Conservation (phyloP, 768 basidiomycete genomes). For the Russula sp. region DNA sequence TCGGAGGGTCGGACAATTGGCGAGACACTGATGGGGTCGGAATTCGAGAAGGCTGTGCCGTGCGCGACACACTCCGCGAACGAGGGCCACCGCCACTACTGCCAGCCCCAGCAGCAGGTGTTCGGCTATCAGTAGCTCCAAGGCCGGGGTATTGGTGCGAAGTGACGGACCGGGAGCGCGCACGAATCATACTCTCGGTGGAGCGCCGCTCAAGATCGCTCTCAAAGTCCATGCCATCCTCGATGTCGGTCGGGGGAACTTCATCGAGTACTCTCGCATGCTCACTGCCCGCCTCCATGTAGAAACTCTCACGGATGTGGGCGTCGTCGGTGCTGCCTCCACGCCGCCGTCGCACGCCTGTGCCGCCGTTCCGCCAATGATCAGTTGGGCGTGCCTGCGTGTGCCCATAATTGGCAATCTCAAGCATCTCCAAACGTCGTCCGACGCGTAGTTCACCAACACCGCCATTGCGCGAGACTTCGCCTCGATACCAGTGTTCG, state of each 20-base stretch:
- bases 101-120: background rate
- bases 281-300: slow-evolving; percentile 54
- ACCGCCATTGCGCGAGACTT: slow-evolving; percentile 82
- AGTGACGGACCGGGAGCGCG: background rate
- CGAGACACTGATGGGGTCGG: slow-evolving; percentile 31
- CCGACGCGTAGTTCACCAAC: slow-evolving; percentile 78
- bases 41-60: slow-evolving; percentile 19
- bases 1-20: slow-evolving; percentile 41
- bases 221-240: slow-evolving; percentile 40
- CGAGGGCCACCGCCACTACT: slow-evolving; percentile 10
- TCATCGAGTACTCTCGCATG: slow-evolving; percentile 66
- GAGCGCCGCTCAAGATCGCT: slow-evolving; percentile 14
- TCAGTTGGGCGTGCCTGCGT: slow-evolving; percentile 27
- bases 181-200: slow-evolving; percentile 2
- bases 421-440: slow-evolving; percentile 74
- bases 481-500: slow-evolving; percentile 88
- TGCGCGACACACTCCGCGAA: slow-evolving; percentile 18
- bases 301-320: slow-evolving; percentile 54
- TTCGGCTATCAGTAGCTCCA: slow-evolving; percentile 12
- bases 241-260: slow-evolving; percentile 66
- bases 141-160: slow-evolving; percentile 13
- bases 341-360: slow-evolving; percentile 30
- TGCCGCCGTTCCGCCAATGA: slow-evolving; percentile 26
- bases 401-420: slow-evolving; percentile 83
- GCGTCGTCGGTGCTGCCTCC: slow-evolving; percentile 59